Conservation (phyloP, 2,329 filamentous ascomycete genomes). For the Aspergillus tubingensis region DNA sequence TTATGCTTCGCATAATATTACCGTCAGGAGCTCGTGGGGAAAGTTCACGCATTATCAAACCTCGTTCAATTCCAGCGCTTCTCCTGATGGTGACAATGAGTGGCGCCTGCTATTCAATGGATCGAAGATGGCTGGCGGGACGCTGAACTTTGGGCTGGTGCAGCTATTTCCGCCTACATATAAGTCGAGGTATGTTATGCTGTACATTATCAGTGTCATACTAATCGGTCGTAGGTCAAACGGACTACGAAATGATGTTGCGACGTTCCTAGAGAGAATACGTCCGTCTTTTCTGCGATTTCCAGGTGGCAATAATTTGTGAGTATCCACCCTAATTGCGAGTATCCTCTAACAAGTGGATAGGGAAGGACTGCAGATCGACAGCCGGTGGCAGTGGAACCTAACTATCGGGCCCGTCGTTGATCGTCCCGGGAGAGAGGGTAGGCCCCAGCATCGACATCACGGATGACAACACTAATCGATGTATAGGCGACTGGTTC, state of each 20-base stretch:
- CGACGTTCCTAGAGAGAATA: slow-evolving; percentile 54
- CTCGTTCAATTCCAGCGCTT: slow-evolving; percentile 24
- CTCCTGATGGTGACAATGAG: slow-evolving; percentile 30
- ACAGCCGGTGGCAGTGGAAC: slow-evolving; percentile 45
- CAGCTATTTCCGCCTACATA: slow-evolving; percentile 32
- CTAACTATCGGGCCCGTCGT: slow-evolving; percentile 44
- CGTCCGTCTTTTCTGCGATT: slow-evolving; percentile 64
- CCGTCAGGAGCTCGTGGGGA: slow-evolving; percentile 23
- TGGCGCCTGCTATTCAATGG: slow-evolving; percentile 32
- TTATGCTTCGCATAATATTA: slow-evolving; percentile 30
- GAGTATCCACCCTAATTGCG: slow-evolving; percentile 2
- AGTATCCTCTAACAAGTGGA: neutral
- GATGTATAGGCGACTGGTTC: slow-evolving; percentile 50
- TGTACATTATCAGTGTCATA: neutral
- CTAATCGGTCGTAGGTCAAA: slow-evolving; percentile 41
- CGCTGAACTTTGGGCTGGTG: slow-evolving; percentile 29
- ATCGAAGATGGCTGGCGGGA: slow-evolving; percentile 20
- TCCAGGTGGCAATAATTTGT: slow-evolving; percentile 66
- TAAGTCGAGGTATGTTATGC: slow-evolving; percentile 16
- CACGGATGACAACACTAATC: neutral
- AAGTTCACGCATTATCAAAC: slow-evolving; percentile 27
- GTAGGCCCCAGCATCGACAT: neutral
- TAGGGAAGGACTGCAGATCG: slow-evolving; percentile 32
- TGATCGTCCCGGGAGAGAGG: slow-evolving; percentile 56
- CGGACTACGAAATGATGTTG: slow-evolving; percentile 59